Evolutionary conservation across 805 yeast genomes (phyloP), one percentile per base, ranked within the genome.

Genomic region (Blastobotrys terrestris): DNA sequence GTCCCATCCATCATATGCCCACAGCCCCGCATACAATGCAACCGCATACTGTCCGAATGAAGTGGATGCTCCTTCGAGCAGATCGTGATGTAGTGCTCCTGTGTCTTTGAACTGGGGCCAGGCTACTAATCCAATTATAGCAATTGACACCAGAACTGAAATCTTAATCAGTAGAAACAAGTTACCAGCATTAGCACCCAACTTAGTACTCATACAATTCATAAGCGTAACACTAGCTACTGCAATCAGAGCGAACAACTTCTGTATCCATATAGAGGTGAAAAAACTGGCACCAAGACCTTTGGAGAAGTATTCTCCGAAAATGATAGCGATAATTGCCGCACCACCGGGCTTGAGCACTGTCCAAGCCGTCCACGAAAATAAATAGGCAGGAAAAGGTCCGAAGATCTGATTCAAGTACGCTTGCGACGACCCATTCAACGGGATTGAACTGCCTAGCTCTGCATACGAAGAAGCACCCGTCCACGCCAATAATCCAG

Each of bases 1-100:
- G 52, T 72, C 76, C 76, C 76, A 72, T 31, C 76, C 76, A 49
- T 72, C 76, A 49, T 68, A 72, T 2, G 76, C 76, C 76, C 76
- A 72, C 1, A 72, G 58, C 1, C 72, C 75, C 1, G 73, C 73
- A 53, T 68, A 72, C 4, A 72, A 55, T 0, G 75, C 76, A 3
- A 66, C 58, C 1, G 74, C 70, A 40, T 64, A 60, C 31, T 62
- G 61, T 14, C 69, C 65, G 2, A 68, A 45, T 4, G 60, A 50
- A 2, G 46, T 51, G 8, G 68, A 58, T 1, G 71, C 55, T 1
- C 68, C 70, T 11, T 56, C 57, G 54, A 63, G 66, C 14, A 68
- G 47, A 0, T 61, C 58, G 5, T 47, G 49, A 1, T 53, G 15
- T 21, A 67, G 49, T 6, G 68, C 60, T 18, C 61, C 62, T 1